A percentile compares a stretch with the other conserved stretches of the same genome.
Conservation (phyloP, 176 grass and related monocot genomes). For the Zoysia japonica region DNA sequence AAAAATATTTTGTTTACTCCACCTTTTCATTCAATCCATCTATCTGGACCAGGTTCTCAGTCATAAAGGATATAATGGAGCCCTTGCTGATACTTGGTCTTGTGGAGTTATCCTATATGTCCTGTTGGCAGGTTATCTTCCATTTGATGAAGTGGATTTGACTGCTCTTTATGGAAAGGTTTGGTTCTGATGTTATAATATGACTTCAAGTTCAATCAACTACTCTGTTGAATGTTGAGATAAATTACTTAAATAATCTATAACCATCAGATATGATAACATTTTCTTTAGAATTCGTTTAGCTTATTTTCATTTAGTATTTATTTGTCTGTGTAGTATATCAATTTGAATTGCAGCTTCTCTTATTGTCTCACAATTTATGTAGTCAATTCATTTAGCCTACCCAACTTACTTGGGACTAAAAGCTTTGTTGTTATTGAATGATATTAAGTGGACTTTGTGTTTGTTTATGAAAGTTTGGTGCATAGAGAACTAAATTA, state of each 20-base stretch:
- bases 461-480: constrained; percentile 26
- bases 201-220: background rate
- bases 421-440: no score
- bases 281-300: background rate
- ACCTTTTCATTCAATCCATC: constrained; percentile 7
- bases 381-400: background rate
- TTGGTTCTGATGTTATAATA: constrained; percentile 24
- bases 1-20: constrained; percentile 30
- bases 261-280: background rate
- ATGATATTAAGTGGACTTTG: background rate
- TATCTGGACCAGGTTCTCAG: constrained; percentile 67
- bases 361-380: background rate
- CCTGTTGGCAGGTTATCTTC: constrained; percentile 94
- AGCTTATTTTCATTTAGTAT: constrained; percentile 2
- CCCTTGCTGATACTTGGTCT: constrained; percentile 97
- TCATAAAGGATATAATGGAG: constrained; percentile 97
- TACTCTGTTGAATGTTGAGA: background rate
- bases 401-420: no score
- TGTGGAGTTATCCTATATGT: constrained; percentile 98
- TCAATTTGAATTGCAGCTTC: background rate
- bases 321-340: background rate
- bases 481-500: background rate
- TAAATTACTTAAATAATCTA: background rate
- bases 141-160: constrained; percentile 97
- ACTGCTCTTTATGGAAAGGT: constrained; percentile 96